Conservation (phyloP, 169 alveolate genomes). For the Cryptosporidium felis region DNA sequence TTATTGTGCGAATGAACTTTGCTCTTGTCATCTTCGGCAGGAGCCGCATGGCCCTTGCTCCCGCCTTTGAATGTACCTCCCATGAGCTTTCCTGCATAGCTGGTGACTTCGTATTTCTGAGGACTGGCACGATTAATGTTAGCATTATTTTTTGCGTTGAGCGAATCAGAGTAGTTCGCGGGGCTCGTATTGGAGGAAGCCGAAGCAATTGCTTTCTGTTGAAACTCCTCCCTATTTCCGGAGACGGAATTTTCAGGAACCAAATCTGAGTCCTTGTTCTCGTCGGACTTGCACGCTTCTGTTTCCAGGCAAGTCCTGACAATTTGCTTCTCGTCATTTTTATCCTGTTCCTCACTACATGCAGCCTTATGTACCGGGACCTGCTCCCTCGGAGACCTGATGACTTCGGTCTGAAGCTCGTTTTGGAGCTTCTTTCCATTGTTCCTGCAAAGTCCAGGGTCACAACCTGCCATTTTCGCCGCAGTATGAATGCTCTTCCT, state of each 20-base stretch:
- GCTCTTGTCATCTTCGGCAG: slow-evolving; percentile 18
- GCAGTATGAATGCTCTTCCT: neutral
- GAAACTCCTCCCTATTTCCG: neutral
- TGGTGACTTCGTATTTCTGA: slow-evolving; percentile 40
- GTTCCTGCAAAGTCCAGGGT: neutral
- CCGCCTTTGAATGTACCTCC: slow-evolving; percentile 10
- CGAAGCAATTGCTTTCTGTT: neutral
- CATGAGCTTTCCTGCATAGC: slow-evolving; percentile 69
- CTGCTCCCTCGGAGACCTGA: neutral
- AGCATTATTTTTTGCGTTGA: slow-evolving; percentile 3
- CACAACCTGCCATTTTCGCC: slow-evolving; percentile 7
- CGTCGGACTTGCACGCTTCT: too few relatives aligned
- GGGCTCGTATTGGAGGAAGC: neutral
- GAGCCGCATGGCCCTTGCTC: slow-evolving; percentile 51
- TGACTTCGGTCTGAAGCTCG: neutral
- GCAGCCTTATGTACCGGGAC: neutral
- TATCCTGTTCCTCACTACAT: neutral
- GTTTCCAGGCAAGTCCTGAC: too few relatives aligned
- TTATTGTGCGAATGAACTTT: neutral
- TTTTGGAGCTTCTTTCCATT: neutral
- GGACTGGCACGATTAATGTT: slow-evolving; percentile 10
- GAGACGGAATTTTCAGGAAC: neutral
- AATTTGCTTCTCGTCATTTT: neutral
- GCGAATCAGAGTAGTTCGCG: slow-evolving; percentile 15
- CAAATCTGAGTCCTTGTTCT: neutral